Evolutionary conservation across 2,329 filamentous ascomycete genomes (phyloP).

Genomic region (Ilyonectria destructans): DNA sequence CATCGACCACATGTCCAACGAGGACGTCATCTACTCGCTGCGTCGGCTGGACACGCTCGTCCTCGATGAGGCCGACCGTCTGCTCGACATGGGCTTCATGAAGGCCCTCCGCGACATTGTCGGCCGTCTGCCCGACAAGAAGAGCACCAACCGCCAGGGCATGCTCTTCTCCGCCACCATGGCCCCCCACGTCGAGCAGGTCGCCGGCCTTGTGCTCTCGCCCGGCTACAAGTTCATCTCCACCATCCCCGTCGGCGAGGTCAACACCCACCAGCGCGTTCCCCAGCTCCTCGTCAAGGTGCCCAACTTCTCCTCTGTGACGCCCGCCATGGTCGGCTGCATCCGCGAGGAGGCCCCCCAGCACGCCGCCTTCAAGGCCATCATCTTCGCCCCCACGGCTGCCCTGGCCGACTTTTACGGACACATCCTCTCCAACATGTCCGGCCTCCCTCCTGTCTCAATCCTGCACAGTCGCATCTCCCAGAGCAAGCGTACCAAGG

Average conservation of each 20-base stretch:
- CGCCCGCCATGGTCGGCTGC: constrained; percentile 71
- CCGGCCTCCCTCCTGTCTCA: constrained; percentile 61
- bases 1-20: constrained; percentile 84
- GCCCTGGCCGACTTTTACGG: constrained; percentile 68
- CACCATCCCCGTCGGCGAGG: constrained; percentile 82
- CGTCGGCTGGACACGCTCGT: constrained; percentile 82
- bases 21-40: constrained; percentile 78
- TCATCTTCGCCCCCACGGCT: constrained; percentile 82
- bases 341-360: constrained; percentile 63
- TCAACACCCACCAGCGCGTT: constrained; percentile 82
- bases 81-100: constrained; percentile 91
- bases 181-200: constrained; percentile 82
- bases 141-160: constrained; percentile 74
- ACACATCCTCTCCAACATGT: constrained; percentile 59
- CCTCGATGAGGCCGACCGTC: constrained; percentile 86
- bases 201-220: constrained; percentile 80
- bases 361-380: constrained; percentile 81
- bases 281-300: constrained; percentile 80
- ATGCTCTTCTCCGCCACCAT: constrained; percentile 92
- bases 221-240: constrained; percentile 85
- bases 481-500: constrained; percentile 66
- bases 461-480: constrained; percentile 68
- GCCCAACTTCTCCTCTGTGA: constrained; percentile 80
- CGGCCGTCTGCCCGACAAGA: constrained; percentile 76
- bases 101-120: constrained; percentile 85